These are phyloP conservation scores for Xylaria curta DNA, from an alignment of 495 filamentous ascomycete species.

Conservation along the genomic window DNA sequence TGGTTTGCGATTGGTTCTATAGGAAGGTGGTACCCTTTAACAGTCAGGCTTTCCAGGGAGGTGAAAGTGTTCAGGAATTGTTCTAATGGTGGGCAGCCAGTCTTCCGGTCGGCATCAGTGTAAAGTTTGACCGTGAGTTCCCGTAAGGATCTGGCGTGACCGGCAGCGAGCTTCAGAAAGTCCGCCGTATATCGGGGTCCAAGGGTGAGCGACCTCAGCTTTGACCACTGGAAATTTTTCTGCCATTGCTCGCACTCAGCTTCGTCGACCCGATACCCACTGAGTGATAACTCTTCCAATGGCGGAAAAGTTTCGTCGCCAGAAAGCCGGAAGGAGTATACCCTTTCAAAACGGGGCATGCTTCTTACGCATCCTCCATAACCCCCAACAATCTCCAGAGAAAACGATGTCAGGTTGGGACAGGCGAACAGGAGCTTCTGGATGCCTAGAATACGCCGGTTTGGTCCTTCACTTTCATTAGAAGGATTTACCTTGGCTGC, in stretches of 20 bases:
- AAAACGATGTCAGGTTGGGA: constrained; percentile 15
- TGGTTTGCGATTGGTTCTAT: not conserved
- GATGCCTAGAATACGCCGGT: not conserved
- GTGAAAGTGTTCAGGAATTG: not conserved
- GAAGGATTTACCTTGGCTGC: not conserved
- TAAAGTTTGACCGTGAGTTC: not conserved
- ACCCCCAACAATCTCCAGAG: not conserved
- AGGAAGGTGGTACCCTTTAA: constrained; percentile 11
- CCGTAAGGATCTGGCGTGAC: not conserved
- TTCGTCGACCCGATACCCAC: not conserved
- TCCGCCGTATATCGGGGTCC: not conserved
- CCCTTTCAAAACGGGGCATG: not conserved
- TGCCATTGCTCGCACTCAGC: not conserved
- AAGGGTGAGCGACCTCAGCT: constrained; percentile 16
- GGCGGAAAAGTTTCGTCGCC: constrained; percentile 7
- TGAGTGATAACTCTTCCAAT: constrained; percentile 8
- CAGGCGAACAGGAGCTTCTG: constrained; percentile 18
- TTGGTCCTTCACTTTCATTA: not conserved
- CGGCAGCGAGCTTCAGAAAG: constrained; percentile 10
- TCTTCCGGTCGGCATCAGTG: not conserved
- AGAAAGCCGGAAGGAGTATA: not conserved
- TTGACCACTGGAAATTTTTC: constrained; percentile 16
- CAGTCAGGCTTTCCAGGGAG: constrained; percentile 14
- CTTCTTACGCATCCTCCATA: constrained; percentile 5
- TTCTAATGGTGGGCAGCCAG: not conserved